These are phyloP conservation scores for Gryganskiella cystojenkinii DNA, from an alignment of 192 early-diverging fungal species.

Conservation along the genomic window DNA sequence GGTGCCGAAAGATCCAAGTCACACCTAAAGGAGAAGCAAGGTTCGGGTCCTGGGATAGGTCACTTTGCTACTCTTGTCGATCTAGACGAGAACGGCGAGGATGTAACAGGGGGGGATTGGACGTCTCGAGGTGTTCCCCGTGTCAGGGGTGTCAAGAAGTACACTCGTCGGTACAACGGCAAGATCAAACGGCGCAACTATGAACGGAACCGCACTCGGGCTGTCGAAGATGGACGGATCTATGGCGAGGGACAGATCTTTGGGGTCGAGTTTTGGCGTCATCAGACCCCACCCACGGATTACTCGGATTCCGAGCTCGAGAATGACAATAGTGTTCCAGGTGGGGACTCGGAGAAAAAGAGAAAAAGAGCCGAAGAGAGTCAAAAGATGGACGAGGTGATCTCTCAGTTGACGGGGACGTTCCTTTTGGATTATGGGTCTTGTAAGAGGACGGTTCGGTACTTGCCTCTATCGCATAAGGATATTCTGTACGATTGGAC, in stretches of 20 bases:
- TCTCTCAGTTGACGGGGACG: slow-evolving; percentile 3
- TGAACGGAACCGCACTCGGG: not conserved
- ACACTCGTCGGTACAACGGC: slow-evolving; percentile 32
- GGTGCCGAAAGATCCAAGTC: slow-evolving; percentile 7
- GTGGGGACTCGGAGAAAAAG: not conserved
- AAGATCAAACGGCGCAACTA: slow-evolving; percentile 17
- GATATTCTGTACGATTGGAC: slow-evolving; percentile 25
- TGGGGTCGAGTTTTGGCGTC: not conserved
- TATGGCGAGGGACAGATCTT: not conserved
- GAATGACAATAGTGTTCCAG: not conserved
- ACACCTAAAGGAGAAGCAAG: not conserved
- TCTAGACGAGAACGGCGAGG: not conserved
- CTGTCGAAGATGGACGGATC: not conserved
- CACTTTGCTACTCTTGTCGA: not conserved
- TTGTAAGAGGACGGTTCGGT: slow-evolving; percentile 12
- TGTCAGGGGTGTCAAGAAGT: slow-evolving; percentile 39
- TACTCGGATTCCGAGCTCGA: slow-evolving; percentile 33
- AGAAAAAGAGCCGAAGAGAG: not conserved
- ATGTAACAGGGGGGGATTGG: not conserved
- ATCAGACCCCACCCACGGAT: slow-evolving; percentile 23
- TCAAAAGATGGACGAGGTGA: slow-evolving; percentile 4
- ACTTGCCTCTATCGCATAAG: not conserved
- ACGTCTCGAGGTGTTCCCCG: not conserved
- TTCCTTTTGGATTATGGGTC: not conserved
- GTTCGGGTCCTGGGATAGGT: not conserved